Evolutionary conservation across 345 rosid genomes (phyloP).

Genomic region (Murraya paniculata): DNA sequence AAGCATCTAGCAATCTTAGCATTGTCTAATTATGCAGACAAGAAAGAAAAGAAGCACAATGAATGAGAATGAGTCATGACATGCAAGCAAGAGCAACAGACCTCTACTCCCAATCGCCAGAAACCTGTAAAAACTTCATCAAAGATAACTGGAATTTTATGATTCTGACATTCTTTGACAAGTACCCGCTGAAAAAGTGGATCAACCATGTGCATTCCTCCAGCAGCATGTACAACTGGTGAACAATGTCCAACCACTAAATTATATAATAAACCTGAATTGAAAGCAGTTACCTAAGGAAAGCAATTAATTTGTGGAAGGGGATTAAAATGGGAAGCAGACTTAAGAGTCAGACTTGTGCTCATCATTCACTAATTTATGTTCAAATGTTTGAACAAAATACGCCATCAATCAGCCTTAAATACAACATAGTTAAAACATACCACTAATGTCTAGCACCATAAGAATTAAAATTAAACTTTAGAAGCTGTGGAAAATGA

Average conservation of each 20-base stretch:
- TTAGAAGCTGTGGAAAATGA: not conserved
- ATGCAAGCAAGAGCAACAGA: conserved; percentile 21
- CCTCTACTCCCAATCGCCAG: conserved; percentile 98
- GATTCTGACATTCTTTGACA: conserved; percentile 68
- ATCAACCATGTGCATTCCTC: conserved; percentile 98
- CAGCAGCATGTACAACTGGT: conserved; percentile 89
- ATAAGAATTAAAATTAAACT: conserved; percentile 5
- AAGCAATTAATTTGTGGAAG: not conserved
- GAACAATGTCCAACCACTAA: conserved; percentile 14
- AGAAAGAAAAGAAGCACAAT: not conserved
- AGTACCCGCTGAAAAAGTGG: conserved; percentile 91
- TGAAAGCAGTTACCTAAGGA: not conserved
- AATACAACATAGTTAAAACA: not conserved
- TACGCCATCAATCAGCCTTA: not conserved
- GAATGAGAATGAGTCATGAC: not conserved
- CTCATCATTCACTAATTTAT: conserved; percentile 1
- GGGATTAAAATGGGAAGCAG: not conserved
- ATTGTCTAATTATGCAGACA: not conserved
- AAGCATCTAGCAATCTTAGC: conserved; percentile 18
- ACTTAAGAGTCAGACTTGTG: not conserved
- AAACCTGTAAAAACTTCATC: conserved; percentile 98
- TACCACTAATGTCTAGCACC: not conserved
- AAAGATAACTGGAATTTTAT: conserved; percentile 80
- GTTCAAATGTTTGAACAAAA: not conserved
- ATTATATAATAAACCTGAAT: not conserved